Evolutionary conservation across 495 filamentous ascomycete species (phyloP).

Genomic region (Hypoxylon fragiforme): DNA sequence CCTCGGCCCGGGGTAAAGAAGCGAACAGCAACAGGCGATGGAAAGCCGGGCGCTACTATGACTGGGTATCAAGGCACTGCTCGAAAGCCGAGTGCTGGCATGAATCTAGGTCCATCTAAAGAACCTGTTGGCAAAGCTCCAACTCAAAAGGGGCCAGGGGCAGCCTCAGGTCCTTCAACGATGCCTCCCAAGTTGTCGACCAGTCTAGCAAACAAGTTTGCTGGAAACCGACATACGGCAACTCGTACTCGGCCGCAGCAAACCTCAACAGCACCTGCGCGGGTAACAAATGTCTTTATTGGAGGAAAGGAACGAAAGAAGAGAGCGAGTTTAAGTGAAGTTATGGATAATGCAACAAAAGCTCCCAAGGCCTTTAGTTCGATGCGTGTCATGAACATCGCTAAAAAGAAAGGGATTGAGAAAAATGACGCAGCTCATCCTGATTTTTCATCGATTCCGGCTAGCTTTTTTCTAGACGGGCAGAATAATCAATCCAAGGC

Average conservation of each 20-base stretch:
- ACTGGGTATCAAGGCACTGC: constrained; percentile 41
- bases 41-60: constrained; percentile 14
- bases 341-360: constrained; percentile 41
- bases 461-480: constrained; percentile 29
- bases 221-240: constrained; percentile 26
- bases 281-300: constrained; percentile 28
- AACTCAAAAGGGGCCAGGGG: not conserved
- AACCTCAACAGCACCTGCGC: not conserved
- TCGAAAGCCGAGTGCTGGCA: constrained; percentile 14
- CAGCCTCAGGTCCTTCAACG: not conserved
- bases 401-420: constrained; percentile 34
- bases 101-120: not conserved
- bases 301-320: constrained; percentile 33
- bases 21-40: not conserved
- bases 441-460: constrained; percentile 29
- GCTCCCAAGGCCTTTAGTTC: constrained; percentile 37
- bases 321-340: constrained; percentile 27
- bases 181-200: constrained; percentile 14
- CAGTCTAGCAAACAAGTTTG: constrained; percentile 24
- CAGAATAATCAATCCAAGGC: constrained; percentile 1
- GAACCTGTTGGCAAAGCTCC: not conserved
- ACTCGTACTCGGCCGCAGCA: constrained; percentile 26
- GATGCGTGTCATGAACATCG: constrained; percentile 31
- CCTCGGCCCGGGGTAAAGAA: constrained; percentile 4
- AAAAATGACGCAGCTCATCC: constrained; percentile 22